Conservation (phyloP, 768 basidiomycete genomes). For the Nidularia sp. region DNA sequence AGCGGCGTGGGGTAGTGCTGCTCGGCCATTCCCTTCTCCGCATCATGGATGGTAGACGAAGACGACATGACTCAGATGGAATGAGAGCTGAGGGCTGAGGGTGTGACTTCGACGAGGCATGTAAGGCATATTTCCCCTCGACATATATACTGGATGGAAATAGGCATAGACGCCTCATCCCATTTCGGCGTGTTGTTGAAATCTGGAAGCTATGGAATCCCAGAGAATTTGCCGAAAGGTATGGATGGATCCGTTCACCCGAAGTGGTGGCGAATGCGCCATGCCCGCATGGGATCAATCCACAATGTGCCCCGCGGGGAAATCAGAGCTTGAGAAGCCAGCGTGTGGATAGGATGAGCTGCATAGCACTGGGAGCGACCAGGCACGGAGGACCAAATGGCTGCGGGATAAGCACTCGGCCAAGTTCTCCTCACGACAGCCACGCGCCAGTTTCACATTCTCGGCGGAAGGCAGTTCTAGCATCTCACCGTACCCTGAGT, state of each 20-base stretch:
- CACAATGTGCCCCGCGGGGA: background rate
- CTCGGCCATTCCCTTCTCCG: slow-evolving; percentile 30
- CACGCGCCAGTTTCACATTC: background rate
- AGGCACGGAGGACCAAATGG: too few relatives aligned
- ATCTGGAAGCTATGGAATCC: slow-evolving; percentile 22
- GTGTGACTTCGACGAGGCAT: slow-evolving; percentile 1
- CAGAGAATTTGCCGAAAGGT: slow-evolving; percentile 36
- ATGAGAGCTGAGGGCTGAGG: background rate
- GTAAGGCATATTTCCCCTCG: background rate
- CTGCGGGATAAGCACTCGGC: too few relatives aligned
- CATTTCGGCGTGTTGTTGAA: slow-evolving; percentile 22
- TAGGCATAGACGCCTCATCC: slow-evolving; percentile 12
- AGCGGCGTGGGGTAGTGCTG: slow-evolving; percentile 20
- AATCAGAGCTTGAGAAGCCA: background rate
- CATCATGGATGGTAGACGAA: slow-evolving; percentile 23
- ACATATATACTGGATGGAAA: slow-evolving; percentile 18
- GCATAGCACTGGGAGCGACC: too few relatives aligned
- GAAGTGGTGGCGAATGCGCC: slow-evolving; percentile 28
- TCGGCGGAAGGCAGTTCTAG: background rate
- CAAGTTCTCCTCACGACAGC: background rate
- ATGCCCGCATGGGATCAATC: slow-evolving; percentile 8
- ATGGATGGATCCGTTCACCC: slow-evolving; percentile 23
- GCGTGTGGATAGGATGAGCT: too few relatives aligned
- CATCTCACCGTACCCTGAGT: background rate
- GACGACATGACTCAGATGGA: slow-evolving; percentile 3